phyloP scores from a whole-genome alignment of 805 yeast genomes.

The Myxozyma neotropica region DNA sequence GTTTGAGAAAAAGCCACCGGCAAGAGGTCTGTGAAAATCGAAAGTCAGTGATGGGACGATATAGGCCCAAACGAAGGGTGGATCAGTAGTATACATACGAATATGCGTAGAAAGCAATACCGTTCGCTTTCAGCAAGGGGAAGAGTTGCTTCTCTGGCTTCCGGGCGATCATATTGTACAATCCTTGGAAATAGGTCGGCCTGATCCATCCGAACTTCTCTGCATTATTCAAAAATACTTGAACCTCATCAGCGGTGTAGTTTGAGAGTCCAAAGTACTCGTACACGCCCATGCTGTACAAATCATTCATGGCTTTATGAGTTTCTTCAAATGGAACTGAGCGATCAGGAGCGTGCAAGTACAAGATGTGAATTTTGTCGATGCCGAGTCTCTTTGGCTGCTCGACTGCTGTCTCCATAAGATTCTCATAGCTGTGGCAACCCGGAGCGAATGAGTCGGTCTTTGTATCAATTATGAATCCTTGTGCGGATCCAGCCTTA shows the following conservation, averaged over 20 bases:
- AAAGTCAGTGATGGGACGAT: conserved; percentile 28
- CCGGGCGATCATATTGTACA: conserved; percentile 10
- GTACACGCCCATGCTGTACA: conserved; percentile 36
- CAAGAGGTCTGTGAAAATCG: conserved; percentile 14
- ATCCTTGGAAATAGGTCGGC: conserved; percentile 8
- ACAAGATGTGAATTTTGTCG: conserved; percentile 7
- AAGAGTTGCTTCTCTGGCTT: conserved; percentile 12
- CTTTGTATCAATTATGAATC: conserved; percentile 8
- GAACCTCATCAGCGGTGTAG: conserved; percentile 35
- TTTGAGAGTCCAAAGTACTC: conserved; percentile 37
- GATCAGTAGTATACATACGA: conserved; percentile 27
- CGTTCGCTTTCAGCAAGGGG: conserved; percentile 34
- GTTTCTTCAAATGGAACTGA: conserved; percentile 37
- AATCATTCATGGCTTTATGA: conserved; percentile 33
- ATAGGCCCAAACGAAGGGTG: no score
- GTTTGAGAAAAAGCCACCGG: conserved; percentile 16
- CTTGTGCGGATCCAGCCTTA: conserved; percentile 9
- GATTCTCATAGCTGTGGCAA: background rate
- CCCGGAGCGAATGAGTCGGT: background rate
- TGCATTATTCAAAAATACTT: conserved; percentile 17
- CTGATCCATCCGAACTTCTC: conserved; percentile 8
- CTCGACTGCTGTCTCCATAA: background rate
- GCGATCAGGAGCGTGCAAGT: conserved; percentile 35
- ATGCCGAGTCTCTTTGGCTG: background rate
- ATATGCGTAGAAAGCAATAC: conserved; percentile 38